Conservation (phyloP, 768 basidiomycete genomes). For the Megacollybia marginata region DNA sequence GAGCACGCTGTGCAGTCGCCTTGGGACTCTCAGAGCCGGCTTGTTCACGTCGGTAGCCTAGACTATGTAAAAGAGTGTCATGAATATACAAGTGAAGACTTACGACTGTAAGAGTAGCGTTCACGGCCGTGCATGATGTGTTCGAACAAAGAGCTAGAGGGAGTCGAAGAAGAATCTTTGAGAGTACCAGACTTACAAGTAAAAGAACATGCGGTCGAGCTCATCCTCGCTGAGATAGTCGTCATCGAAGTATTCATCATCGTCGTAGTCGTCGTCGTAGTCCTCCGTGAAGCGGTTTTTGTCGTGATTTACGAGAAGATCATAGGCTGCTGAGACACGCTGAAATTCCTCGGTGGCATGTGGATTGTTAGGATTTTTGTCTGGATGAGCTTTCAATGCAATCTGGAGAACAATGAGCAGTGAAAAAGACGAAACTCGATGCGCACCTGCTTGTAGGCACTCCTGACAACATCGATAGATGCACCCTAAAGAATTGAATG, state of each 20-base stretch:
- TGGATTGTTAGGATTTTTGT: slow-evolving; percentile 64
- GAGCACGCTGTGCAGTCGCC: slow-evolving; percentile 45
- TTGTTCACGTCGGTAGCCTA: slow-evolving; percentile 12
- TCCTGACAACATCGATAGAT: slow-evolving; percentile 58
- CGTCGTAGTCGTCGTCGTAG: slow-evolving; percentile 17
- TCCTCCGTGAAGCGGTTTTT: slow-evolving; percentile 10
- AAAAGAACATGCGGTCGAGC: slow-evolving; percentile 40
- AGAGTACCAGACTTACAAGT: background rate
- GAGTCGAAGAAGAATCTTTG: slow-evolving; percentile 1
- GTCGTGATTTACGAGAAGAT: slow-evolving; percentile 48
- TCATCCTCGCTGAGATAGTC: slow-evolving; percentile 18
- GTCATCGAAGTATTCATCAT: slow-evolving; percentile 24
- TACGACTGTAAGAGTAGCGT: slow-evolving; percentile 21
- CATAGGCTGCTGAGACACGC: slow-evolving; percentile 61
- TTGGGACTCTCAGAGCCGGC: slow-evolving; percentile 38
- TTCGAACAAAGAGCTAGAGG: slow-evolving; percentile 40
- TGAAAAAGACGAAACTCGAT: slow-evolving; percentile 1
- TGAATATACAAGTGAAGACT: slow-evolving; percentile 9
- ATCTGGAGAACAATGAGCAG: slow-evolving; percentile 26
- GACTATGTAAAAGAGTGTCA: background rate
- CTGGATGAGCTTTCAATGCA: slow-evolving; percentile 66
- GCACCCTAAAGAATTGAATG: slow-evolving; percentile 34
- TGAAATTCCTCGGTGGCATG: slow-evolving; percentile 68
- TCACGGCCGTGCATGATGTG: slow-evolving; percentile 32
- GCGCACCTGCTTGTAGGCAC: slow-evolving; percentile 58